Conservation (phyloP, 2,329 filamentous ascomycete species). For the Ascosphaera aggregata region DNA sequence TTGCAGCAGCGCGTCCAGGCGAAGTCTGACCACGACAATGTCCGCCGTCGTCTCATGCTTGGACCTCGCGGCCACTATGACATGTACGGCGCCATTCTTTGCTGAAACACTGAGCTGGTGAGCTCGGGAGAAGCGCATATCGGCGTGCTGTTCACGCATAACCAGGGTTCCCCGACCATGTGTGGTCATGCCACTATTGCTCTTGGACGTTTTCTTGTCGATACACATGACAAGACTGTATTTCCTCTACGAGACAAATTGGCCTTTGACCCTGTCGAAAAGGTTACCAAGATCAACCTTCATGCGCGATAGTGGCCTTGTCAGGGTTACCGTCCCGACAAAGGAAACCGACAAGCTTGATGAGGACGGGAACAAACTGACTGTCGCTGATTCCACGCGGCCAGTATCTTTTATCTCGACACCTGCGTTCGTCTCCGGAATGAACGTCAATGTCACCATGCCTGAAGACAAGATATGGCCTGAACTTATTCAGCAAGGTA, state of each 20-base stretch:
- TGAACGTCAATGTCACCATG: slow-evolving; percentile 12
- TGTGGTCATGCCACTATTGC: slow-evolving; percentile 30
- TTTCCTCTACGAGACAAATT: slow-evolving; percentile 18
- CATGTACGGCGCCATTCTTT: slow-evolving; percentile 28
- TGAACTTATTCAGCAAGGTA: slow-evolving; percentile 10
- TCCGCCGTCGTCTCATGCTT: slow-evolving; percentile 20
- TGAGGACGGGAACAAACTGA: slow-evolving; percentile 2
- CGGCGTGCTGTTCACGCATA: slow-evolving; percentile 25
- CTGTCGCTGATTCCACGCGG: slow-evolving; percentile 15
- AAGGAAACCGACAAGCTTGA: slow-evolving; percentile 5
- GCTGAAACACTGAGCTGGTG: slow-evolving; percentile 20
- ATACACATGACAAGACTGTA: slow-evolving; percentile 16
- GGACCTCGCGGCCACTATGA: slow-evolving; percentile 27
- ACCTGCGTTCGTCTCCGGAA: slow-evolving; percentile 18
- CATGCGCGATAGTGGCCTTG: slow-evolving; percentile 24
- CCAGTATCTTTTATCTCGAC: slow-evolving; percentile 21
- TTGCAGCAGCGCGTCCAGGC: slow-evolving; percentile 19
- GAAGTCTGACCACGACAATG: slow-evolving; percentile 15
- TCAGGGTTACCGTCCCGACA: slow-evolving; percentile 19
- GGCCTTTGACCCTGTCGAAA: slow-evolving; percentile 8
- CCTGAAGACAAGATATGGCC: slow-evolving; percentile 15
- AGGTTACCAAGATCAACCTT: slow-evolving; percentile 13
- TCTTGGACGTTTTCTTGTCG: slow-evolving; percentile 21
- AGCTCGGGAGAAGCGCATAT: slow-evolving; percentile 20
- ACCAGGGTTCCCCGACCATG: slow-evolving; percentile 27